These are phyloP conservation scores for Dactylella cylindrospora DNA, from an alignment of 2,329 filamentous ascomycete genomes.

Conservation along the genomic window DNA sequence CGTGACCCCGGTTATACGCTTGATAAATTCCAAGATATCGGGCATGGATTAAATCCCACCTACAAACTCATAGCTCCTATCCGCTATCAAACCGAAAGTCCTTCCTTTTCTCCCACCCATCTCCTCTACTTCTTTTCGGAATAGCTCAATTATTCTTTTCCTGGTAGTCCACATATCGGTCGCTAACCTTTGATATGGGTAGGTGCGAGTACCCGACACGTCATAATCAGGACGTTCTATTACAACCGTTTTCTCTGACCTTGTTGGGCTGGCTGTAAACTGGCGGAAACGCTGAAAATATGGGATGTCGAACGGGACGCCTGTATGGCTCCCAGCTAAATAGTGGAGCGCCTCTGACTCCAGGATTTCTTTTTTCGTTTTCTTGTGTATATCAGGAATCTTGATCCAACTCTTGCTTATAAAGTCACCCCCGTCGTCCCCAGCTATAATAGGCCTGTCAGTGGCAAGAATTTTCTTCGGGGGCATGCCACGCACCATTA, in stretches of 20 bases:
- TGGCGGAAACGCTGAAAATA: slow-evolving; percentile 13
- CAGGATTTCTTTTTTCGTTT: too few species aligned
- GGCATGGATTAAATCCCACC: too few species aligned
- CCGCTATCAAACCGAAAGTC: slow-evolving; percentile 22
- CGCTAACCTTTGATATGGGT: slow-evolving; percentile 6
- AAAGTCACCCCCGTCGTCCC: too few species aligned
- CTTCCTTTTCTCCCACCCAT: background rate
- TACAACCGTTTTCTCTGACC: background rate
- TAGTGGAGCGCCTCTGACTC: too few species aligned
- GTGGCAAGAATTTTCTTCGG: too few species aligned
- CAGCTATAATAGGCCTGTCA: too few species aligned
- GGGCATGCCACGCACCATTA: too few species aligned
- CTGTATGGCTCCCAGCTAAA: too few species aligned
- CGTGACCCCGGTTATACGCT: too few species aligned
- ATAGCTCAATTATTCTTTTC: background rate
- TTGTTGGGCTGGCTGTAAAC: background rate
- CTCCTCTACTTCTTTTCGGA: background rate
- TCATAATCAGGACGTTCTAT: slow-evolving; percentile 16
- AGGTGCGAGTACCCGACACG: background rate
- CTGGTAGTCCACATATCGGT: slow-evolving; percentile 12
- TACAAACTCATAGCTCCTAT: slow-evolving; percentile 44
- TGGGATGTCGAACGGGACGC: slow-evolving; percentile 11
- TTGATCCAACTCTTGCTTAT: too few species aligned
- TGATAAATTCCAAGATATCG: too few species aligned
- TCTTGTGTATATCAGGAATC: too few species aligned